Percentiles rank a stretch among this genome's conserved stretches.
These are phyloP conservation scores for Strigomonas culicis DNA, from an alignment of 208 protist genomes.

Conservation along the genomic window DNA sequence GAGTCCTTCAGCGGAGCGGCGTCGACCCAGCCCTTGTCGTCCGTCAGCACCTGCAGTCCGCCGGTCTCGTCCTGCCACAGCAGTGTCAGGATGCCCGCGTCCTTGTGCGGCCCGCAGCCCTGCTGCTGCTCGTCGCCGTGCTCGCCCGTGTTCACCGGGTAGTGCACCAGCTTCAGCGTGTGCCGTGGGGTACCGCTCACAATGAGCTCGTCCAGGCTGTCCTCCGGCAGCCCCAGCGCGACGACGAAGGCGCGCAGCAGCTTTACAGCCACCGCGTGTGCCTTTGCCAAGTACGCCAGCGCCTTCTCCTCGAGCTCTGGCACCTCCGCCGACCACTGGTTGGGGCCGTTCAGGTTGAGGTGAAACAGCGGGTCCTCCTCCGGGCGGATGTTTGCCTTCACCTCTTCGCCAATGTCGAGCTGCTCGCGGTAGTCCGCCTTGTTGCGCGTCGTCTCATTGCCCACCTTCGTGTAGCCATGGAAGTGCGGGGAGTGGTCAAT, in stretches of 20 bases:
- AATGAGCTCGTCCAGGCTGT: background rate
- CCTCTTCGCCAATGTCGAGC: slow-evolving; percentile 6
- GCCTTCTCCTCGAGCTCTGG: background rate
- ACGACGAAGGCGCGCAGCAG: slow-evolving; percentile 6
- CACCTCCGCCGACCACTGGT: slow-evolving; percentile 9
- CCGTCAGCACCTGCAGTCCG: slow-evolving; percentile 16
- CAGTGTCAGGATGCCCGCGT: slow-evolving; percentile 8
- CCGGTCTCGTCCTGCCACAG: slow-evolving; percentile 15
- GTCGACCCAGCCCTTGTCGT: slow-evolving; percentile 15
- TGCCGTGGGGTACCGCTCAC: background rate
- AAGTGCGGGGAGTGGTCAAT: slow-evolving; percentile 18
- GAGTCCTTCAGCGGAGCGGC: slow-evolving; percentile 8
- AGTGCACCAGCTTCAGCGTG: slow-evolving; percentile 15
- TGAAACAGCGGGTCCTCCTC: slow-evolving; percentile 6
- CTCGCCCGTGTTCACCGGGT: slow-evolving; percentile 8
- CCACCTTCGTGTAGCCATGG: slow-evolving; percentile 15
- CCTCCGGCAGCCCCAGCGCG: slow-evolving; percentile 1
- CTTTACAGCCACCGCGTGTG: background rate
- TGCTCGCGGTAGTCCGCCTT: slow-evolving; percentile 18
- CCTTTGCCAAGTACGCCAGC: background rate
- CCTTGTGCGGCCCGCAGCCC: slow-evolving; percentile 10
- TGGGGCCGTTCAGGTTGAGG: slow-evolving; percentile 2
- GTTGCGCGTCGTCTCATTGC: slow-evolving; percentile 11
- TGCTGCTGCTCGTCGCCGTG: slow-evolving; percentile 8
- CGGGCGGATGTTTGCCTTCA: background rate